phyloP scores from a whole-genome alignment of 1,284 basidiomycete species.

The Tilletia setariae region DNA sequence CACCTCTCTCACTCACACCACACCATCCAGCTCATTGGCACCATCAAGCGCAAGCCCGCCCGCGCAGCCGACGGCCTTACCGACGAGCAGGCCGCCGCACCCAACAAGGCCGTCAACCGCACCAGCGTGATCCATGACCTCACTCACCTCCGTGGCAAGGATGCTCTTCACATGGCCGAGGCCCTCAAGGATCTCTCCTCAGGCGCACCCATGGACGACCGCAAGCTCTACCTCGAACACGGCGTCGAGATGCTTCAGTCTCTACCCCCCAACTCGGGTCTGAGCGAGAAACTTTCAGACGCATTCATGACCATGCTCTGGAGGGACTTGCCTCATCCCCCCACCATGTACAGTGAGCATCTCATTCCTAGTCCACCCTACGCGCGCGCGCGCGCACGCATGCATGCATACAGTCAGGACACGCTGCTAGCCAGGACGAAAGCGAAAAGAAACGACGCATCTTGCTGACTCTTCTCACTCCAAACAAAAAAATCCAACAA shows the following conservation, averaged over 20 bases:
- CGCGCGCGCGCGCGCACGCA: no score
- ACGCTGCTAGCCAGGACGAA: no score
- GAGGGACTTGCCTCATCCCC: slow-evolving; percentile 69
- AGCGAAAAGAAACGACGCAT: no score
- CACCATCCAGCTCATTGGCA: slow-evolving; percentile 24
- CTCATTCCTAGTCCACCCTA: no score
- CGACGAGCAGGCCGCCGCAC: slow-evolving; percentile 22
- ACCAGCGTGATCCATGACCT: slow-evolving; percentile 25
- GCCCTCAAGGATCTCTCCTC: slow-evolving; percentile 20
- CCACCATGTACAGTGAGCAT: slow-evolving; percentile 66
- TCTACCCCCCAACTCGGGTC: slow-evolving; percentile 31
- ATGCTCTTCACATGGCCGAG: slow-evolving; percentile 22
- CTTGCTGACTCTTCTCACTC: no score
- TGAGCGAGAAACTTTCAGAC: slow-evolving; percentile 14
- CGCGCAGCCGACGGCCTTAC: slow-evolving; percentile 22
- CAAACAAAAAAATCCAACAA: no score
- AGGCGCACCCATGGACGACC: slow-evolving; percentile 34
- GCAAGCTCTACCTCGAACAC: slow-evolving; percentile 42
- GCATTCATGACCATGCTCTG: slow-evolving; percentile 35
- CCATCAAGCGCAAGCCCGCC: slow-evolving; percentile 25
- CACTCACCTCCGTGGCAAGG: slow-evolving; percentile 21
- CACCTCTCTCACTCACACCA: no score
- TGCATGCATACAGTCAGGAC: no score
- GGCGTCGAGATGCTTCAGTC: slow-evolving; percentile 33
- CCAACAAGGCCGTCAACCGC: slow-evolving; percentile 18